A percentile compares a stretch with the other conserved stretches of the same genome.
phyloP scores from a whole-genome alignment of 2,329 filamentous ascomycete genomes.

The Penicillium sumatraense region DNA sequence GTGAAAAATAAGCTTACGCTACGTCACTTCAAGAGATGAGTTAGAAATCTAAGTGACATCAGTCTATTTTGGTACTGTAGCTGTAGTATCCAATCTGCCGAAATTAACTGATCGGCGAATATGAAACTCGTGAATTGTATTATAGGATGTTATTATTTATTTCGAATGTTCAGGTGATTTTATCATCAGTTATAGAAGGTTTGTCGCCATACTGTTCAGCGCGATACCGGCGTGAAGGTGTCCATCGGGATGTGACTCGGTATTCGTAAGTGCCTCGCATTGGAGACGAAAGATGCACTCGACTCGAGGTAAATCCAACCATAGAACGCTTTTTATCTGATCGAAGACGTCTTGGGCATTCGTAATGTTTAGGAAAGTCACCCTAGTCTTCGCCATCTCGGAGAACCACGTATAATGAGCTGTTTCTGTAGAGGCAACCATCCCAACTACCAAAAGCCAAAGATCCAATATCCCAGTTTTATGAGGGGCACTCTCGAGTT shows the following conservation, averaged over 20 bases:
- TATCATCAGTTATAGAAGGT: neutral
- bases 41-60: too few relatives aligned
- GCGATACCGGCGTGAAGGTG: too few relatives aligned
- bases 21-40: too few relatives aligned
- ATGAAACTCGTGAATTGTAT: too few relatives aligned
- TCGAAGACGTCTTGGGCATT: conserved; percentile 13
- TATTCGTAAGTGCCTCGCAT: neutral
- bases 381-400: conserved; percentile 11
- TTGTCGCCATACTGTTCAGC: neutral
- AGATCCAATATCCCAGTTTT: conserved; percentile 36
- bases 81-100: too few relatives aligned
- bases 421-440: conserved; percentile 36
- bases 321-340: conserved; percentile 24
- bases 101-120: too few relatives aligned
- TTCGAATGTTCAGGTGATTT: too few relatives aligned
- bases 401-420: conserved; percentile 23
- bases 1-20: too few relatives aligned
- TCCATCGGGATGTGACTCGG: too few relatives aligned
- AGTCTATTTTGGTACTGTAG: too few relatives aligned
- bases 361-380: conserved; percentile 14
- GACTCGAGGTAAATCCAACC: conserved; percentile 28
- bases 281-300: conserved; percentile 13
- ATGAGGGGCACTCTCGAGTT: conserved; percentile 11
- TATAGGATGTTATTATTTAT: too few relatives aligned
- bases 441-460: conserved; percentile 51